Evolutionary conservation across 78 protist genomes (phyloP).

Genomic region (Protostelium mycophagum): DNA sequence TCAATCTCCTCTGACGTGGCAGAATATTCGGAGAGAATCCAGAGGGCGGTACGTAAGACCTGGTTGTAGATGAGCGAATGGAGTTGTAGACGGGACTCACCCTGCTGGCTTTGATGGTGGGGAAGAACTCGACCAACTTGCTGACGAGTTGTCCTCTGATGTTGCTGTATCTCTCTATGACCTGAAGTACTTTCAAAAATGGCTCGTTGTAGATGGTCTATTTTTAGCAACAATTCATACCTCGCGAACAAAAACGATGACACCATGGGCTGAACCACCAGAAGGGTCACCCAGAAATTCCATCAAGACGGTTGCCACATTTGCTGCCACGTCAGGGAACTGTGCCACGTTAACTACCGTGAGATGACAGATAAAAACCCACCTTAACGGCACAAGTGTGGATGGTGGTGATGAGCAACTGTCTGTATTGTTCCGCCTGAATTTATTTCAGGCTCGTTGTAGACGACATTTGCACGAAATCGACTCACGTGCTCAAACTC

Average conservation of each 20-base stretch:
- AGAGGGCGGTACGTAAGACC: conserved; percentile 80
- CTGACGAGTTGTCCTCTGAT: conserved; percentile 51
- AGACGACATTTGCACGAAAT: too few species aligned
- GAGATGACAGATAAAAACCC: conserved; percentile 51
- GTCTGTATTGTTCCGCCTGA: conserved; percentile 81
- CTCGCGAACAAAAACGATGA: conserved; percentile 72
- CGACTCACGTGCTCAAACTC: conserved; percentile 61
- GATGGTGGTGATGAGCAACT: conserved; percentile 76
- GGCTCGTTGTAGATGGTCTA: background rate
- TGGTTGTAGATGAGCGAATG: background rate
- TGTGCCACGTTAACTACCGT: conserved; percentile 79
- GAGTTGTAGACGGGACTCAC: background rate
- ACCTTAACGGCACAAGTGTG: conserved; percentile 73
- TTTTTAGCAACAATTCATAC: conserved; percentile 22
- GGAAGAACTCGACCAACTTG: conserved; percentile 50
- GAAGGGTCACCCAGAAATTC: conserved; percentile 76
- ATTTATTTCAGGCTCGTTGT: too few species aligned
- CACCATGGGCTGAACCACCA: conserved; percentile 70
- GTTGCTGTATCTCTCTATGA: conserved; percentile 75
- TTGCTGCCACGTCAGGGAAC: conserved; percentile 84
- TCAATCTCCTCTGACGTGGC: conserved; percentile 48
- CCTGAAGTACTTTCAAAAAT: conserved; percentile 14
- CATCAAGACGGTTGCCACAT: conserved; percentile 86
- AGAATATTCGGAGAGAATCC: conserved; percentile 85
- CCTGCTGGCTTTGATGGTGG: conserved; percentile 32